A percentile compares a stretch with the other conserved stretches of the same genome.
Conservation (phyloP, 2,329 filamentous ascomycete species). For the Lachnellula cervina region DNA sequence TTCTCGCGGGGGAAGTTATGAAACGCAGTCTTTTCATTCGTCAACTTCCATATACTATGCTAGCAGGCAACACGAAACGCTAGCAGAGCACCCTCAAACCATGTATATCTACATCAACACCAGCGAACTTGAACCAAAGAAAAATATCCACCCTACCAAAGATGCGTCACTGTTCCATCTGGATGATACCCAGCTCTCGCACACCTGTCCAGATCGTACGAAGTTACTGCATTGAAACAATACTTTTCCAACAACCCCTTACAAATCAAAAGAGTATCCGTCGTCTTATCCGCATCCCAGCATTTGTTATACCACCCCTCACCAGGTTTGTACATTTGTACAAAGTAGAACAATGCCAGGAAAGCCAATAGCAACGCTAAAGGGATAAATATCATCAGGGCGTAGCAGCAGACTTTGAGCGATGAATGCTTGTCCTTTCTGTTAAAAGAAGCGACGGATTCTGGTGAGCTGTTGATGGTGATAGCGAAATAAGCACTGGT, state of each 20-base stretch:
- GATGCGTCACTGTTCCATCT: not conserved
- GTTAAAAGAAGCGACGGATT: not conserved
- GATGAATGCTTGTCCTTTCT: not conserved
- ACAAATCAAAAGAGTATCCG: not conserved
- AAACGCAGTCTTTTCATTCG: too few relatives aligned
- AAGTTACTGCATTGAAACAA: too few relatives aligned
- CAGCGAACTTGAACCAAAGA: too few relatives aligned
- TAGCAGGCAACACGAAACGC: too few relatives aligned
- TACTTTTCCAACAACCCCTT: too few relatives aligned
- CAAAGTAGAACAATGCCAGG: not conserved
- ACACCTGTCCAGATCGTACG: not conserved
- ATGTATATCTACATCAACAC: too few relatives aligned
- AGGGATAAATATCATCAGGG: not conserved
- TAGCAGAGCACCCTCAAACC: too few relatives aligned
- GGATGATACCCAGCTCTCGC: not conserved
- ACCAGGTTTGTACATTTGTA: not conserved
- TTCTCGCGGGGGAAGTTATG: too few relatives aligned
- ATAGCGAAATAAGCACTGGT: too few relatives aligned
- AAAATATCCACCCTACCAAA: not conserved
- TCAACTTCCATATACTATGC: too few relatives aligned
- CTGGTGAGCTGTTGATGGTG: not conserved
- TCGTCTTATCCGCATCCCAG: not conserved
- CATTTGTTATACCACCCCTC: not conserved
- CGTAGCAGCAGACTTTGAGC: not conserved
- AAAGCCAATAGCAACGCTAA: not conserved